Evolutionary conservation across 2,329 filamentous ascomycete genomes (phyloP), one percentile per base, ranked within the genome.

Genomic region (Calonectria fujianensis): DNA sequence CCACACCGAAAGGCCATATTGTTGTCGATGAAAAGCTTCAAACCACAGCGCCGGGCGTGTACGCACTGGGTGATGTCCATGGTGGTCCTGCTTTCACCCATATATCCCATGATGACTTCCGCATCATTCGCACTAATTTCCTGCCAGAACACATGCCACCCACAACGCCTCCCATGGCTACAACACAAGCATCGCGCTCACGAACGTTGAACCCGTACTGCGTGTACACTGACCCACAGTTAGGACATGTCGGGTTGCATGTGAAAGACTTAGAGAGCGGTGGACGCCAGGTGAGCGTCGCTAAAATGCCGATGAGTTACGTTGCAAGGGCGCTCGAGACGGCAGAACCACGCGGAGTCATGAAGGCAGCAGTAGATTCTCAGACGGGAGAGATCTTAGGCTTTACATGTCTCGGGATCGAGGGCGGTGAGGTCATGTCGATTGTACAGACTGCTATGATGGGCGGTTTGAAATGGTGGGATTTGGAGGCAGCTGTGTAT

Each of bases 51-150:
- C 75, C 82, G 0, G 84, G 82, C 52, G 82, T 91, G 27, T 90
- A 87, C 76, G 89, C 87, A 1, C 77, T 90, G 2, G 89, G 90
- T 41, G 89, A 91, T 75, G 86, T 88, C 64, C 88, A 90, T 70
- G 88, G 89, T 57, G 86, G 86, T 0, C 87, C 89, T 9, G 88
- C 88, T 18, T 91, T 91, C 80, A 91, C 89, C 2, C 89, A 91
- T 81, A 86, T 91, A 75, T 89, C 88, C 4, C 91, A 90, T 82
- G 89, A 91, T 80, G 89, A 91, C 82, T 90, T 86, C 79, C 88
- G 89, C 70, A 87, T 91, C 80, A 77, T 91, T 59, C 84, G 86
- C 31, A 82, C 84, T 74, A 90, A 89, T 74, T 77, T 90, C 61
- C 77, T 88, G 48, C 78, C 80, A 48, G 73, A 75, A 7, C 66